phyloP scores from a whole-genome alignment of 2,329 filamentous ascomycete species.

The Grosmannia serpens region DNA sequence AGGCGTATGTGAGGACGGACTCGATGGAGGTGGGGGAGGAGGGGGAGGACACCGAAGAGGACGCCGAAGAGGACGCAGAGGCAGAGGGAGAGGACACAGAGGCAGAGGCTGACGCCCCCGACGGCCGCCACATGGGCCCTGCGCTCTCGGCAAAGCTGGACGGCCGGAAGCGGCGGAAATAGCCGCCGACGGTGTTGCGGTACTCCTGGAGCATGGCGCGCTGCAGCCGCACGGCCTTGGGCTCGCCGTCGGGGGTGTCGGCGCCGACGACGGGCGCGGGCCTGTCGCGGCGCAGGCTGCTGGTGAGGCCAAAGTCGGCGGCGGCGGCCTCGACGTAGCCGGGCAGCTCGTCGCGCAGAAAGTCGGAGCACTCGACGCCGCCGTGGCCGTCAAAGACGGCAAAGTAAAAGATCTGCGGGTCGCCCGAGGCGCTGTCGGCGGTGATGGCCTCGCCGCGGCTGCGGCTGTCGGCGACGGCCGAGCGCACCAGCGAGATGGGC shows the following conservation, averaged over 20 bases:
- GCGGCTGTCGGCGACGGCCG: constrained; percentile 34
- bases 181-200: constrained; percentile 78
- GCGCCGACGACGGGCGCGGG: constrained; percentile 7
- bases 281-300: constrained; percentile 46
- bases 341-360: constrained; percentile 74
- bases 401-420: constrained; percentile 97
- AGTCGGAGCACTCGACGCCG: constrained; percentile 77
- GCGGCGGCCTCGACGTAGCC: constrained; percentile 79
- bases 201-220: constrained; percentile 63
- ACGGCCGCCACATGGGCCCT: background rate
- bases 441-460: constrained; percentile 49
- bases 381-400: constrained; percentile 94
- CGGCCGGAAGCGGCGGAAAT: constrained; percentile 84
- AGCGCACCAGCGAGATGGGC: constrained; percentile 48
- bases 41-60: background rate
- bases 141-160: constrained; percentile 49
- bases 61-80: constrained; percentile 2
- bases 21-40: constrained; percentile 46
- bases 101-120: background rate
- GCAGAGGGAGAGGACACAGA: constrained; percentile 3
- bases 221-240: constrained; percentile 41
- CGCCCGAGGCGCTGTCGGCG: constrained; percentile 63
- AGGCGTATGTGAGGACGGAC: constrained; percentile 79
- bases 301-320: constrained; percentile 62
- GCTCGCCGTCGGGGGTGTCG: background rate